Conservation (phyloP, 108 stramenopile species). For the Nitzschia sp. region DNA sequence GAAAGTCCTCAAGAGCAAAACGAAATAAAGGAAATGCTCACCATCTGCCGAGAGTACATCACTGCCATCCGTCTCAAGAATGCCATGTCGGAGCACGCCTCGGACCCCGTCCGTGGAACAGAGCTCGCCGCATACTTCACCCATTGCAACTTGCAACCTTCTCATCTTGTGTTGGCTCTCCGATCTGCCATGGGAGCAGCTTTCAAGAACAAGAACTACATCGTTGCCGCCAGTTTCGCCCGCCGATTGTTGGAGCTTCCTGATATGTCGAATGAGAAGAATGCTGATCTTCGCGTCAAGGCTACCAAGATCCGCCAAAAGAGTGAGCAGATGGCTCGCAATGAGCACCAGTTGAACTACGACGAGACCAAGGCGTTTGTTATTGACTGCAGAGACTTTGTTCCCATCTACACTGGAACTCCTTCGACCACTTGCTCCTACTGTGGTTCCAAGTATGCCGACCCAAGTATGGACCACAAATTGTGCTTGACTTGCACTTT, state of each 20-base stretch:
- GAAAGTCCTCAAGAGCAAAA: slow-evolving; percentile 77
- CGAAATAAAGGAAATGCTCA: slow-evolving; percentile 94
- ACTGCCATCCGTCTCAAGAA: slow-evolving; percentile 94
- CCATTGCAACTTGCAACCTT: slow-evolving; percentile 98
- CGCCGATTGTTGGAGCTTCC: slow-evolving; percentile 95
- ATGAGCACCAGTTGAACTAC: slow-evolving; percentile 94
- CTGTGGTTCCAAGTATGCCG: slow-evolving; percentile 81
- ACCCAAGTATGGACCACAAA: slow-evolving; percentile 57
- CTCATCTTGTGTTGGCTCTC: slow-evolving; percentile 93
- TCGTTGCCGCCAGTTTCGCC: slow-evolving; percentile 96
- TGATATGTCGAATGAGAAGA: slow-evolving; percentile 90
- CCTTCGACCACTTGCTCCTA: slow-evolving; percentile 80
- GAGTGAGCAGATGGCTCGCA: slow-evolving; percentile 96
- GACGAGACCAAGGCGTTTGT: slow-evolving; percentile 92
- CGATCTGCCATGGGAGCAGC: slow-evolving; percentile 97
- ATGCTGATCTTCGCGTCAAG: slow-evolving; percentile 92
- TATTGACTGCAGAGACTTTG: slow-evolving; percentile 87
- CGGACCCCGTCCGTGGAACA: slow-evolving; percentile 84
- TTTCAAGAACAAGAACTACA: slow-evolving; percentile 98
- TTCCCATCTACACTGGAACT: slow-evolving; percentile 86
- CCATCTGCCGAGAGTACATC: slow-evolving; percentile 94
- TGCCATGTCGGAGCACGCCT: slow-evolving; percentile 64
- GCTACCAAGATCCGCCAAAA: slow-evolving; percentile 95
- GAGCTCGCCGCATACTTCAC: slow-evolving; percentile 99
- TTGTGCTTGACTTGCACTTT: slow-evolving; percentile 89